Base-by-base conservation (phyloP, 2,329 filamentous ascomycete species). In the Alternaria infectoria region DNA sequence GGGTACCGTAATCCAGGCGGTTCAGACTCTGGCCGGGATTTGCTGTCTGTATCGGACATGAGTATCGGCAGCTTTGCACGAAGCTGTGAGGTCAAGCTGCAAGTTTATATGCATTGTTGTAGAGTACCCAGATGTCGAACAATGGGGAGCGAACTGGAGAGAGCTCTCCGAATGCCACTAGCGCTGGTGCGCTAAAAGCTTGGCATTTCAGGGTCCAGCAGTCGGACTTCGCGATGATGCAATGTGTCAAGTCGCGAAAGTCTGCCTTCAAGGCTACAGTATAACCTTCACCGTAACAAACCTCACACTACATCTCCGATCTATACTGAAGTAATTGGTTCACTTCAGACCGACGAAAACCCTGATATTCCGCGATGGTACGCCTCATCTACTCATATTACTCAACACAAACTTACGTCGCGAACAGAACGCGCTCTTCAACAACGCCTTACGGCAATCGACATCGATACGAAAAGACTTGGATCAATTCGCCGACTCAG, bases 391-490 rank as follows among this genome's bases (percentile, higher is more conserved):
- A 17, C n/a, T 28, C 15, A 5, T 21, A 26, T 47, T 21, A 6
- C 13, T 21, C 44, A 45, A 21, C 30, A 7, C 17, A 52, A 55
- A 54, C 65, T 74, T 15, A 74, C 58, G 9, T 58, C 12, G 26
- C 56, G 54, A 54, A 58, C 60, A 93, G 92, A 95, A 94, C 75
- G 90, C 91, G 47, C 86, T 93, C 54, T 96, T 95, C 84, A 96
- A 96, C 79, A 91, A 91, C 61, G 92, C 92, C 57, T 85, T 96
- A 57, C 93, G 93, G 82, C 93, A 96, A 83, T 93, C 90, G 70
- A 92, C 91, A 71, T 88, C 91, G 47, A 88, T 96, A 70, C 90
- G 91, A 73, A 88, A 87, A 76, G 92, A 96, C 75, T 88, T 96
- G 66, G 88, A 91, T 72, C 85, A 86, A 50, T 90, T 94, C 73